Evolutionary conservation across 495 filamentous ascomycete species (phyloP), one percentile per base, ranked within the genome.

Genomic region (Daldinia decipiens): DNA sequence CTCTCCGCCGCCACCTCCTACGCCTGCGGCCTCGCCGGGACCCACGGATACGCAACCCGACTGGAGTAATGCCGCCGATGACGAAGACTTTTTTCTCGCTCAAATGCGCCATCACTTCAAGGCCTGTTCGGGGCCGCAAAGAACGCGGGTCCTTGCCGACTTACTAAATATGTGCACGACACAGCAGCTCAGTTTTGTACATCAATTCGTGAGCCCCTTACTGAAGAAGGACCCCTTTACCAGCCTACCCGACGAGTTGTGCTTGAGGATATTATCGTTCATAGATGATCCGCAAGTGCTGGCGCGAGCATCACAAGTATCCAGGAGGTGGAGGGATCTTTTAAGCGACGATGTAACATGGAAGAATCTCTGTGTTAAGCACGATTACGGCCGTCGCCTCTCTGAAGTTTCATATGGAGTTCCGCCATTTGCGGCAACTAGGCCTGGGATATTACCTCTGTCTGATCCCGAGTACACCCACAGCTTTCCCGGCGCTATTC

Each of bases 271-370:
- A 62, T 86, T 98, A 32, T 94, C 93, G 21, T 98, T 93, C 75
- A 91, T 99, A 72, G 96, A 98, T 72, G 95, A 98, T 71, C 92
- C 95, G 0, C 93, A 92, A 77, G 94, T 95, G 4, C 87, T 99
- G 17, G 94, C 93, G 32, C 86, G 95, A 77, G 90, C 95, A 47
- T 96, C 93, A 39, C 95, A 98, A 78, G 95, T 98, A 32, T 98
- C 95, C 52, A 87, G 88, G 51, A 86, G 93, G 69, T 99, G 95
- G 95, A 87, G 91, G n/a, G 92, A 97, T 74, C 84, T 99, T 4
- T 82, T 98, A 47, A 94, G 90, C 73, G 95, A 99, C 74, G 95
- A 99, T 80, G 93, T 97, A 77, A 97, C 96, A 1, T 99, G 95
- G 95, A 97, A 97, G 84, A 92, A 93, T 21, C 84, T 98, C 17